A percentile compares a stretch with the other conserved stretches of the same genome.
Conservation (phyloP, 139 green algal genomes). For the Chlamydomonas incerta region DNA sequence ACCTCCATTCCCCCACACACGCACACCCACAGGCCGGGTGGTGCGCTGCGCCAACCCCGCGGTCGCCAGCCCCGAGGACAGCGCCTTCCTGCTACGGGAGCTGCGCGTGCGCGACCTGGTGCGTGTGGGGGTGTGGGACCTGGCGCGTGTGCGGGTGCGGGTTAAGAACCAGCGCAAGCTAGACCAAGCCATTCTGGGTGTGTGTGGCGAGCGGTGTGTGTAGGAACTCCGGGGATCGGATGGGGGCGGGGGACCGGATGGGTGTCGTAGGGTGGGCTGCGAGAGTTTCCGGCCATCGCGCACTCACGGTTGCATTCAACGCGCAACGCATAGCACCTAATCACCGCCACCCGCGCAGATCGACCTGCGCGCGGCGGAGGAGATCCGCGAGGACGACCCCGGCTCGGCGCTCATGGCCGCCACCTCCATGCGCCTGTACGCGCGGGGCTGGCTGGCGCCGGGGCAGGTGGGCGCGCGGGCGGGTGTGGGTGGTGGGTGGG, state of each 20-base stretch:
- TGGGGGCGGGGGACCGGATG: neutral
- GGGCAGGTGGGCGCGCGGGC: neutral
- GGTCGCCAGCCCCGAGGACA: neutral
- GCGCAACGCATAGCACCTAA: too few relatives aligned
- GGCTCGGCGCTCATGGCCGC: conserved; percentile 19
- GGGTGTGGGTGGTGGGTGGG: neutral
- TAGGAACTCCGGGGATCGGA: neutral
- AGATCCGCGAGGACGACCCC: conserved; percentile 29
- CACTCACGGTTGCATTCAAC: too few relatives aligned
- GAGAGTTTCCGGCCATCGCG: too few relatives aligned
- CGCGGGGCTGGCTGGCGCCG: conserved; percentile 7
- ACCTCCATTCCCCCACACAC: too few relatives aligned
- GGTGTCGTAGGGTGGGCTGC: neutral
- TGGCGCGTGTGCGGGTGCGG: neutral
- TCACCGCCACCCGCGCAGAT: too few relatives aligned
- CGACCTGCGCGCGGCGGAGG: conserved; percentile 27
- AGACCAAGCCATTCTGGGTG: too few relatives aligned
- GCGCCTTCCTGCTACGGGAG: neutral
- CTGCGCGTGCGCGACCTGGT: conserved; percentile 44
- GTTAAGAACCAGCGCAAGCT: too few relatives aligned
- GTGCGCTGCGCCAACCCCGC: conserved; percentile 45
- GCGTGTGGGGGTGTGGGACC: neutral
- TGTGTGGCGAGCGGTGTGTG: too few relatives aligned
- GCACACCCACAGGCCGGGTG: conserved; percentile 19
- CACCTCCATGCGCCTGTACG: neutral